Evolutionary conservation across 768 basidiomycete genomes (phyloP).

Genomic region (Dictyophora rubrovolvata): DNA sequence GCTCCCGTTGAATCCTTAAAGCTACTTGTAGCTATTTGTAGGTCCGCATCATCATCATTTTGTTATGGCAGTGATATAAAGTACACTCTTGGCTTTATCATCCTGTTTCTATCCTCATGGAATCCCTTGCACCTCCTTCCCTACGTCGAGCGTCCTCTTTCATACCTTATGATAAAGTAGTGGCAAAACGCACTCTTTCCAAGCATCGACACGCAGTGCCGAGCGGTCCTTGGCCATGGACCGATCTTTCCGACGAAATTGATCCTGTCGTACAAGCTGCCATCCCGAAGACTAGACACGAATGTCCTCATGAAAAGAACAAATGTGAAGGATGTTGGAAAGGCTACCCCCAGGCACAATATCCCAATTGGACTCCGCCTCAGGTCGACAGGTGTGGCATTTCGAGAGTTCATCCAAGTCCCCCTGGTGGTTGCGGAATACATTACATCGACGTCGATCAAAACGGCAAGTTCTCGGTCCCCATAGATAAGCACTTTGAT

Average conservation of each 20-base stretch:
- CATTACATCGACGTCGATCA: constrained; percentile 13
- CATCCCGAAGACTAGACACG: background rate
- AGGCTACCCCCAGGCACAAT: constrained; percentile 40
- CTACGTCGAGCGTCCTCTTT: too few species aligned
- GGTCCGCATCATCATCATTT: too few species aligned
- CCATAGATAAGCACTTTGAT: background rate
- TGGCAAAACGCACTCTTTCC: background rate
- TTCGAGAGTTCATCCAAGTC: constrained; percentile 4
- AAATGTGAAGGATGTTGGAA: constrained; percentile 18
- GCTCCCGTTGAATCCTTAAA: background rate
- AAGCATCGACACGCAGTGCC: constrained; percentile 1
- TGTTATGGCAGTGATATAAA: too few species aligned
- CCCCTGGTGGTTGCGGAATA: constrained; percentile 8
- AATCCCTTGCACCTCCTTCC: too few species aligned
- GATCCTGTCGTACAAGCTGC: background rate
- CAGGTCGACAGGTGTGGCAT: constrained; percentile 31
- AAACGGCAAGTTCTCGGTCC: constrained; percentile 11
- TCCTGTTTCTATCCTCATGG: too few species aligned
- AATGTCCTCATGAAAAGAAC: background rate
- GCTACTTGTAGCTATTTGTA: too few species aligned
- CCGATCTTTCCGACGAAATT: background rate
- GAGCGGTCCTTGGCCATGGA: constrained; percentile 8
- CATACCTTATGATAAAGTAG: background rate
- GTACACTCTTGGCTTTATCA: too few species aligned
- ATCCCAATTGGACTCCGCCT: constrained; percentile 44